These are phyloP conservation scores for Phragmites australis DNA, from an alignment of 176 grass and related monocot genomes.

Conservation along the genomic window DNA sequence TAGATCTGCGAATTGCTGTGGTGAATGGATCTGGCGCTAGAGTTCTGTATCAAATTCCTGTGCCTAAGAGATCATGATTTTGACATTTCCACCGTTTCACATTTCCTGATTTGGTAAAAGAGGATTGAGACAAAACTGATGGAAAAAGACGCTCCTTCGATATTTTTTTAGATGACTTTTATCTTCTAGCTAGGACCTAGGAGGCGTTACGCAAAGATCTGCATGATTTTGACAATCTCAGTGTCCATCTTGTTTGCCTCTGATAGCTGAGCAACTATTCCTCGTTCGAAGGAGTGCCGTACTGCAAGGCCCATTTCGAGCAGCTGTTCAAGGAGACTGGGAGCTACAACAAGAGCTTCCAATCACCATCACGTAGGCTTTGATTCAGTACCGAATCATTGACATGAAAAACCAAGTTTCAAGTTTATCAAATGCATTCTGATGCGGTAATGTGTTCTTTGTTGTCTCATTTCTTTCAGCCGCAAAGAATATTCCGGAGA, in stretches of 20 bases:
- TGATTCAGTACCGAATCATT: background rate
- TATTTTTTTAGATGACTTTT: background rate
- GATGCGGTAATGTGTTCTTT: background rate
- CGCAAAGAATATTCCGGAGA: slow-evolving; percentile 51
- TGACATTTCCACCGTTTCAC: background rate
- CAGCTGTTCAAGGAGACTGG: slow-evolving; percentile 88
- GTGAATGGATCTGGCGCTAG: slow-evolving; percentile 27
- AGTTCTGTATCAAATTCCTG: background rate
- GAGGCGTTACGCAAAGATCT: background rate
- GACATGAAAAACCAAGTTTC: background rate
- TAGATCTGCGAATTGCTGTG: slow-evolving; percentile 36
- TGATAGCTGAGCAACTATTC: slow-evolving; percentile 76
- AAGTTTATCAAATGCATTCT: background rate
- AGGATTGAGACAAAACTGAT: background rate
- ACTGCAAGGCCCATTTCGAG: slow-evolving; percentile 96
- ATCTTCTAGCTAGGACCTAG: background rate
- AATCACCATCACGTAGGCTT: slow-evolving; percentile 55
- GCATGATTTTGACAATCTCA: background rate
- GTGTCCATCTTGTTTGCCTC: slow-evolving; percentile 4
- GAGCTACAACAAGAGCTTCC: slow-evolving; percentile 90
- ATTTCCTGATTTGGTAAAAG: slow-evolving; percentile 19
- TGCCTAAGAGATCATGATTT: background rate
- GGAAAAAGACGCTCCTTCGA: background rate
- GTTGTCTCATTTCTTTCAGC: slow-evolving; percentile 54
- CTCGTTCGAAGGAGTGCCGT: slow-evolving; percentile 80